Percentiles rank a stretch among this genome's conserved stretches.
phyloP scores from a whole-genome alignment of 1,139 yeast species.

The Casaregolazyma lundiana region DNA sequence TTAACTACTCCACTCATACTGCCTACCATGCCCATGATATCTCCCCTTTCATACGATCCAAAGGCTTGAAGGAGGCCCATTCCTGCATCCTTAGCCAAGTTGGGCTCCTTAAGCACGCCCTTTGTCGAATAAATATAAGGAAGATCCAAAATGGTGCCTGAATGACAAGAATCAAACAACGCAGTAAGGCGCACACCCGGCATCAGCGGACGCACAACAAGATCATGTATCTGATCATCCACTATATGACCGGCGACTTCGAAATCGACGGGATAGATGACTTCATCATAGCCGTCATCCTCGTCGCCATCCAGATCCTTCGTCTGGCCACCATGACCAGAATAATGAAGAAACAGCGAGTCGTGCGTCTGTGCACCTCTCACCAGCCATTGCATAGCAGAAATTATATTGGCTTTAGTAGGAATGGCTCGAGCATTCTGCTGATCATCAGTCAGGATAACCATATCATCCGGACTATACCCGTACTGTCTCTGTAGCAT shows the following conservation, averaged over 20 bases:
- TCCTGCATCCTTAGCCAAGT: constrained; percentile 80
- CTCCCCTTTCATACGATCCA: constrained; percentile 67
- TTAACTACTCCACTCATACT: constrained; percentile 50
- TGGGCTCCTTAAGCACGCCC: constrained; percentile 88
- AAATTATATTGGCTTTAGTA: constrained; percentile 66
- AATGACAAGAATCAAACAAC: constrained; percentile 87
- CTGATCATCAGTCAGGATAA: constrained; percentile 74
- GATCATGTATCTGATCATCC: constrained; percentile 81
- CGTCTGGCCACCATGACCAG: constrained; percentile 92
- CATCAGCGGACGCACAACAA: constrained; percentile 71
- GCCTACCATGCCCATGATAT: constrained; percentile 51
- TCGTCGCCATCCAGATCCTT: constrained; percentile 84
- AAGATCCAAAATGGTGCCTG: constrained; percentile 85
- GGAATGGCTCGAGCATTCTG: constrained; percentile 63
- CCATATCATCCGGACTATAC: constrained; percentile 73
- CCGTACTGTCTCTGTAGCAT: constrained; percentile 51
- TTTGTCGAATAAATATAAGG: constrained; percentile 89
- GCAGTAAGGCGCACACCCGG: constrained; percentile 87
- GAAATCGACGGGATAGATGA: constrained; percentile 87
- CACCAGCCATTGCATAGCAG: constrained; percentile 92
- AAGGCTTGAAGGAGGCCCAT: constrained; percentile 68
- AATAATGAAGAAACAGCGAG: constrained; percentile 65
- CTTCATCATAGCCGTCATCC: constrained; percentile 84
- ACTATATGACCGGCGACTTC: constrained; percentile 66
- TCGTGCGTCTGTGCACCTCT: constrained; percentile 77